Evolutionary conservation across 2,329 filamentous ascomycete genomes (phyloP).

Genomic region (Clonostachys chloroleuca): DNA sequence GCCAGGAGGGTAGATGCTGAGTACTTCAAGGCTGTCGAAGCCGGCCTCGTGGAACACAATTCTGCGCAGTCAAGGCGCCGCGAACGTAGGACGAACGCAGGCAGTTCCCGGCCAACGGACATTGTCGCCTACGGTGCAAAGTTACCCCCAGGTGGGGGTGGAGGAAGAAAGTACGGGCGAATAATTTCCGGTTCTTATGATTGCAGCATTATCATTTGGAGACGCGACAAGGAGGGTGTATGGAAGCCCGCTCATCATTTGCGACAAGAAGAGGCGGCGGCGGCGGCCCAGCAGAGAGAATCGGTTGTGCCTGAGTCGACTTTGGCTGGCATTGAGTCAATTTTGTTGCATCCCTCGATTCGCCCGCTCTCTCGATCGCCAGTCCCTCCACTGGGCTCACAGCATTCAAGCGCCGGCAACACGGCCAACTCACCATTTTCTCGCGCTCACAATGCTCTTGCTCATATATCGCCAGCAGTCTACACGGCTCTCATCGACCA

Average conservation of each 20-base stretch:
- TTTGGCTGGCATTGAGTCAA: background rate
- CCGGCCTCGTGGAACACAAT: slow-evolving; percentile 38
- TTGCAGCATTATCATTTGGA: slow-evolving; percentile 93
- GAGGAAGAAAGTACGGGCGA: slow-evolving; percentile 83
- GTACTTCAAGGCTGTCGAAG: slow-evolving; percentile 60
- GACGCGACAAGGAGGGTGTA: slow-evolving; percentile 75
- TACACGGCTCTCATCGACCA: slow-evolving; percentile 49
- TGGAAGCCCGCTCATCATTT: slow-evolving; percentile 78
- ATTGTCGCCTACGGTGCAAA: slow-evolving; percentile 80
- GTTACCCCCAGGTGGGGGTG: slow-evolving; percentile 85
- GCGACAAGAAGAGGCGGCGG: slow-evolving; percentile 66
- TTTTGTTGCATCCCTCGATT: slow-evolving; percentile 7
- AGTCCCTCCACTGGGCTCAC: slow-evolving; percentile 1
- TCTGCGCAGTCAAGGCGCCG: slow-evolving; percentile 21
- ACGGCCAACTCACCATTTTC: slow-evolving; percentile 1
- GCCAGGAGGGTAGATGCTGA: slow-evolving; percentile 69
- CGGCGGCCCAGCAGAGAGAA: slow-evolving; percentile 30
- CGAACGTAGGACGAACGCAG: slow-evolving; percentile 55
- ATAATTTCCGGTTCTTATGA: slow-evolving; percentile 98
- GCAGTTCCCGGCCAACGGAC: slow-evolving; percentile 70
- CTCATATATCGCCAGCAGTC: slow-evolving; percentile 18
- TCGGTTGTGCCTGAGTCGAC: background rate
- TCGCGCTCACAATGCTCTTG: slow-evolving; percentile 1
- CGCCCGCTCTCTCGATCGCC: slow-evolving; percentile 4
- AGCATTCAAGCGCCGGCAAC: slow-evolving; percentile 1